Percentiles rank a stretch among this genome's conserved stretches.
Conservation (phyloP, 2,329 filamentous ascomycete genomes). For the Sclerotinia glacialis region DNA sequence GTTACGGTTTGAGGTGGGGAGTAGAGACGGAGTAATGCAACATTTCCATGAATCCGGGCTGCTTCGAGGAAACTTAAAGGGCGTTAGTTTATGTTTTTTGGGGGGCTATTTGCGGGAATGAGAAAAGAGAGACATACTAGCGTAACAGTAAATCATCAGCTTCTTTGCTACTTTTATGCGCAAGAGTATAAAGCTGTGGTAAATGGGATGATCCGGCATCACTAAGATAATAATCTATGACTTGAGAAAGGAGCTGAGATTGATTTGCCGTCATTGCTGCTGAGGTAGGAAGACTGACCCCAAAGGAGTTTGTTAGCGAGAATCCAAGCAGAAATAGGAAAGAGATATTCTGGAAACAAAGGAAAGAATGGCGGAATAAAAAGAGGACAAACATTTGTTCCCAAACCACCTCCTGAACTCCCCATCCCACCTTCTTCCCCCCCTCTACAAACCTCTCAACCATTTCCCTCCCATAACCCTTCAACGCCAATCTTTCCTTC, state of each 20-base stretch:
- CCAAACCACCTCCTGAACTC: constrained; percentile 59
- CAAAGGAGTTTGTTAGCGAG: background rate
- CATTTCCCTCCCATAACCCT: constrained; percentile 62
- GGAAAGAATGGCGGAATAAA: background rate
- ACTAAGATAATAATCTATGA: constrained; percentile 70
- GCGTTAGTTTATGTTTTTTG: background rate
- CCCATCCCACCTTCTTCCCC: constrained; percentile 47
- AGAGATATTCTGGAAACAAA: too few species aligned
- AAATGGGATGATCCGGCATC: constrained; percentile 53
- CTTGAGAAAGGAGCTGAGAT: constrained; percentile 68
- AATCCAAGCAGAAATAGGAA: too few species aligned
- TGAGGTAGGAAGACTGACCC: constrained; percentile 51
- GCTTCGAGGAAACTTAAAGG: constrained; percentile 61
- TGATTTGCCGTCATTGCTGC: constrained; percentile 68
- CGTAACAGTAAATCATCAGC: constrained; percentile 63
- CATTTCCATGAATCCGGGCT: constrained; percentile 62
- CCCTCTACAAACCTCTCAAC: constrained; percentile 62
- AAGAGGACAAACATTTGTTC: constrained; percentile 32
- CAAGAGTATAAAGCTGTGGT: constrained; percentile 58
- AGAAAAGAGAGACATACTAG: constrained; percentile 41
- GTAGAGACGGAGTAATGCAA: constrained; percentile 53
- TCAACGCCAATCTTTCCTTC: constrained; percentile 52
- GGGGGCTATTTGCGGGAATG: too few species aligned
- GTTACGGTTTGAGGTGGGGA: background rate
- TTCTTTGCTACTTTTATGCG: constrained; percentile 53